Evolutionary conservation across 176 grass and related monocot species (phyloP), one percentile per base, ranked within the genome.

Genomic region (Oryza meridionalis): DNA sequence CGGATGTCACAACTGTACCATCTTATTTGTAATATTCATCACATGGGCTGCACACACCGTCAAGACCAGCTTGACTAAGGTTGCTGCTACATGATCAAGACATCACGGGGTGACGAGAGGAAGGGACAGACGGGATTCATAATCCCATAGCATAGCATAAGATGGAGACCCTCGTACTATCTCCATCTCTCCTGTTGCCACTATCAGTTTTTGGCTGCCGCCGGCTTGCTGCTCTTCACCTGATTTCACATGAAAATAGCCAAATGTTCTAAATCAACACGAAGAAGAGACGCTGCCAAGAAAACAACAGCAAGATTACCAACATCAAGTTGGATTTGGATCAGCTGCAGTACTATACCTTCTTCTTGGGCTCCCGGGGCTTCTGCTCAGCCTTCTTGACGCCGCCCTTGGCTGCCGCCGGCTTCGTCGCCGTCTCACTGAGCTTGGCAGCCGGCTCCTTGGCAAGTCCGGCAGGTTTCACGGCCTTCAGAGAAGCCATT

Each of bases 351-450:
- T 59, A 35, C 35, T 47, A 26, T 91, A 93, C 92, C 95, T 89
- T 94, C 88, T 94, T 97, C 76, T 93, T 97, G 21, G 88, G 72
- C 55, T 93, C 95, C 25, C 86, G 66, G 43, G 95, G 90, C 76
- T 94, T 97, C 51, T 89, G 82, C 81, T 93, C 90, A 13, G 84
- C 86, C 84, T 97, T 97, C 79, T 97, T 97, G 37, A 88, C 64
- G 21, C 86, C 92, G 2, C 77, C 76, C 87, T 97, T 94, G 45
- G 92, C 83, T 3, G 90, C 81, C 10, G 80, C 72, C 13, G 84
- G 79, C 81, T 92, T 92, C 33, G 81, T 78, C 2, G 77, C 69
- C 17, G 80, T 72, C 76, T 86, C 81, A 44, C 92, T 88, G 79
- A 85, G 72, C 85, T 94, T 94, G 25, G 87, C 75, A 26, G 87